Percentiles rank a stretch among this genome's conserved stretches.
phyloP scores from a whole-genome alignment of 805 yeast genomes.

The Yarrowia phangngaensis region DNA sequence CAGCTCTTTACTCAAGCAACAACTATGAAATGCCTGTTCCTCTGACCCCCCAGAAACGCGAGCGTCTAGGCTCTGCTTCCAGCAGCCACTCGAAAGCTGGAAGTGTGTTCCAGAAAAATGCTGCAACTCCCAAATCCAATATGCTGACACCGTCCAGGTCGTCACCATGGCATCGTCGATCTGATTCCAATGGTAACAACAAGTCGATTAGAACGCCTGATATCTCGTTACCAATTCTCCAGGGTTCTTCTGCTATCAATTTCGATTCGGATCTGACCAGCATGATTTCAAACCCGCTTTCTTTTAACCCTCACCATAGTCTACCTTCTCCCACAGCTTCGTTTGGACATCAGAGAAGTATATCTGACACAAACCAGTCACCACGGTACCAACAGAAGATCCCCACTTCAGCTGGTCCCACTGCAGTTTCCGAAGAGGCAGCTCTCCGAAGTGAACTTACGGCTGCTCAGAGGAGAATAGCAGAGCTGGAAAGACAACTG shows the following conservation, averaged over 20 bases:
- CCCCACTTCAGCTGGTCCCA: background rate
- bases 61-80: constrained; percentile 8
- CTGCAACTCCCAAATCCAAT: constrained; percentile 1
- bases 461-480: constrained; percentile 35
- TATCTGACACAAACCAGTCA: constrained; percentile 21
- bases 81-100: constrained; percentile 8
- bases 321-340: background rate
- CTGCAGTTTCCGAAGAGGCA: constrained; percentile 1
- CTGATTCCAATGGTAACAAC: background rate
- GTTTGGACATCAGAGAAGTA: constrained; percentile 8
- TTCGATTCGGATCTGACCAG: constrained; percentile 19
- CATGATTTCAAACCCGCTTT: constrained; percentile 21
- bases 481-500: constrained; percentile 34
- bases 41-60: constrained; percentile 16
- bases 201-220: constrained; percentile 18
- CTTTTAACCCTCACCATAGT: constrained; percentile 8
- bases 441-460: constrained; percentile 32
- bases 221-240: constrained; percentile 18
- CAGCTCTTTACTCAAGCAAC: constrained; percentile 15
- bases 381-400: background rate
- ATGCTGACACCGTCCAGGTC: constrained; percentile 16
- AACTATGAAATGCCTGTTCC: constrained; percentile 20
- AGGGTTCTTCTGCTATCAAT: constrained; percentile 15
- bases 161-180: constrained; percentile 20
- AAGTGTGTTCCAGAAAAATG: constrained; percentile 12